These are phyloP conservation scores for Ogataea nitratoaversa DNA, from an alignment of 805 yeast species.

Conservation along the genomic window DNA sequence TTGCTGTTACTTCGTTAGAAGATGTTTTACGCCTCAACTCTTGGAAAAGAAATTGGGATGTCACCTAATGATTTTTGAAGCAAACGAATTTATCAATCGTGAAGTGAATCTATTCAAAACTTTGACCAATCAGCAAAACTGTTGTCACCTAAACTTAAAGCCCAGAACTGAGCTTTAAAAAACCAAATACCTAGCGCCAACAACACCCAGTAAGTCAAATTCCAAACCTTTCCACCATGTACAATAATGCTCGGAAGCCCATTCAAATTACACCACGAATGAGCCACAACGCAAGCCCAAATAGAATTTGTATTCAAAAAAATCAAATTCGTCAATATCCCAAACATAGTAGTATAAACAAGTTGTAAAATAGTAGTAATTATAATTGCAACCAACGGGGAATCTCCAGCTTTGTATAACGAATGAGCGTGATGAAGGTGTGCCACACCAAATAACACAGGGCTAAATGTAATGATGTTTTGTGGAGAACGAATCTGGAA, in stretches of 20 bases:
- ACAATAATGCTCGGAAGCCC: slow-evolving; percentile 52
- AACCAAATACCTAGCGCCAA: slow-evolving; percentile 39
- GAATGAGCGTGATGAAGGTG: slow-evolving; percentile 73
- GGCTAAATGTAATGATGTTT: slow-evolving; percentile 39
- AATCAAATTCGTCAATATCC: slow-evolving; percentile 56
- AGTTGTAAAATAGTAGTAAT: slow-evolving; percentile 47
- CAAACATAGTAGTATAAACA: slow-evolving; percentile 66
- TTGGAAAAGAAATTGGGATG: too few relatives aligned
- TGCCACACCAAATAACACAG: slow-evolving; percentile 70
- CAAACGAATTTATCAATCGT: too few relatives aligned
- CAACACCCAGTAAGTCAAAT: slow-evolving; percentile 34
- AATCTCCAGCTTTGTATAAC: slow-evolving; percentile 28
- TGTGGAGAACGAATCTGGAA: not conserved
- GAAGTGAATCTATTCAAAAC: not conserved
- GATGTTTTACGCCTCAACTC: too few relatives aligned
- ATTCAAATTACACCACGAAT: slow-evolving; percentile 62
- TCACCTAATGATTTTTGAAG: too few relatives aligned
- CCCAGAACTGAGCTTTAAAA: slow-evolving; percentile 31
- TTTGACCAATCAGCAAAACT: slow-evolving; percentile 1
- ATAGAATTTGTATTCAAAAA: slow-evolving; percentile 49
- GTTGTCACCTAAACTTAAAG: slow-evolving; percentile 7
- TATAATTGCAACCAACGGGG: slow-evolving; percentile 30
- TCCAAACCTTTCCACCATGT: slow-evolving; percentile 21
- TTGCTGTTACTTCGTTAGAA: too few relatives aligned
- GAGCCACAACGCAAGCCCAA: slow-evolving; percentile 57